Percentiles rank a stretch among this genome's conserved stretches.
Conservation (phyloP, 495 filamentous ascomycete genomes). For the Tuber melanosporum region DNA sequence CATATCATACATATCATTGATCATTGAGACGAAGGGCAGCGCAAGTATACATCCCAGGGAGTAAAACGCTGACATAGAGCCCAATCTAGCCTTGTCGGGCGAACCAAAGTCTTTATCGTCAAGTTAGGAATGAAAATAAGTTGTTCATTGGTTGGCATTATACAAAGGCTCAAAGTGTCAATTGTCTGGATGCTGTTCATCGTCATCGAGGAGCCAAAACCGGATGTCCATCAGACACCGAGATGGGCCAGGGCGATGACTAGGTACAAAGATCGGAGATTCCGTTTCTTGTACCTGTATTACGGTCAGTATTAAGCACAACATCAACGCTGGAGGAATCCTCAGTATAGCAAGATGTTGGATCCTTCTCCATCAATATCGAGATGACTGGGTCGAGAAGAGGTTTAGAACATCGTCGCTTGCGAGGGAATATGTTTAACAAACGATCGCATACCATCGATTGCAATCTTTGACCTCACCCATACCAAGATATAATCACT, state of each 20-base stretch:
- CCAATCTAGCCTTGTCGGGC: constrained; percentile 34
- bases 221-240: constrained; percentile 65
- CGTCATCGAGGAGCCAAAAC: constrained; percentile 63
- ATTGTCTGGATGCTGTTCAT: constrained; percentile 62
- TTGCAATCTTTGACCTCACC: too few relatives aligned
- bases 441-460: too few relatives aligned
- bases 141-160: constrained; percentile 17
- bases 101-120: constrained; percentile 44
- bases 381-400: constrained; percentile 4
- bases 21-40: constrained; percentile 54
- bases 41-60: constrained; percentile 52
- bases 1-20: constrained; percentile 51
- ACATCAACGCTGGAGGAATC: too few relatives aligned
- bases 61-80: constrained; percentile 45
- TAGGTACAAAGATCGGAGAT: constrained; percentile 57
- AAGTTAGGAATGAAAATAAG: constrained; percentile 1
- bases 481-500: too few relatives aligned
- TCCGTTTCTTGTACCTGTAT: constrained; percentile 57
- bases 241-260: constrained; percentile 60
- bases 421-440: too few relatives aligned
- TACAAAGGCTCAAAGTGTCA: constrained; percentile 53
- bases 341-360: constrained; percentile 16
- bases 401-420: too few relatives aligned
- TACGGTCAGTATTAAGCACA: constrained; percentile 3
- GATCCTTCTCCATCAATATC: constrained; percentile 27